Evolutionary conservation across 2,329 filamentous ascomycete species (phyloP).

Genomic region (Epichloe typhina): DNA sequence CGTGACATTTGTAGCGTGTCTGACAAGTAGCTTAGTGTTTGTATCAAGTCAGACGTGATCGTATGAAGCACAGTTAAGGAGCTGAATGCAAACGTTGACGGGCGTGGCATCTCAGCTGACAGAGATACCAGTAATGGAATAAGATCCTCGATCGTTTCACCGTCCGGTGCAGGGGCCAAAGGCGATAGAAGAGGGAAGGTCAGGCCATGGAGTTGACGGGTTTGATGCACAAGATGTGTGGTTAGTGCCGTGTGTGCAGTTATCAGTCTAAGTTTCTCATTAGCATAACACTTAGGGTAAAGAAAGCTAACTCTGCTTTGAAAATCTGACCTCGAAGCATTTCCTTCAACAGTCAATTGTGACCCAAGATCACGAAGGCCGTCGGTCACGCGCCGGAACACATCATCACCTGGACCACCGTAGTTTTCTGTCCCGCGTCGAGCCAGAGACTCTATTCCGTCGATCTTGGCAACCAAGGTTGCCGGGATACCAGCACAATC

Average conservation of each 20-base stretch:
- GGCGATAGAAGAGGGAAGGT: constrained; percentile 59
- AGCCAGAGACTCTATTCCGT: constrained; percentile 58
- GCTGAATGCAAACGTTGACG: constrained; percentile 46
- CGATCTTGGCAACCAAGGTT: constrained; percentile 55
- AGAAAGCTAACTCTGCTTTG: neutral
- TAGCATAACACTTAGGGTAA: neutral
- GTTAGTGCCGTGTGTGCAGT: constrained; percentile 63
- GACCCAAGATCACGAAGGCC: constrained; percentile 59
- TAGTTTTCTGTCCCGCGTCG: constrained; percentile 52
- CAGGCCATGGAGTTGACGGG: constrained; percentile 60
- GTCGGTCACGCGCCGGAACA: constrained; percentile 56
- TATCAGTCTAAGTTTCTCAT: constrained; percentile 43
- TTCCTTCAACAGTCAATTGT: constrained; percentile 59
- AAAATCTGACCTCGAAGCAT: constrained; percentile 49
- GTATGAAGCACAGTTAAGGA: constrained; percentile 57
- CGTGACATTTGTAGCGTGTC: constrained; percentile 91
- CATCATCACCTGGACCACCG: constrained; percentile 49
- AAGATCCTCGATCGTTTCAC: constrained; percentile 54
- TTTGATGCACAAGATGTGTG: constrained; percentile 62
- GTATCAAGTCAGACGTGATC: constrained; percentile 59
- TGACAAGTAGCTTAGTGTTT: constrained; percentile 72
- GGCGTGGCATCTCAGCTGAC: constrained; percentile 52
- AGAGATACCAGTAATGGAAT: constrained; percentile 54
- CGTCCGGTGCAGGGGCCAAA: constrained; percentile 46
- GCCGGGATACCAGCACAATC: constrained; percentile 55